Conservation (phyloP, 2,329 filamentous ascomycete species). For the Curvularia sp. region DNA sequence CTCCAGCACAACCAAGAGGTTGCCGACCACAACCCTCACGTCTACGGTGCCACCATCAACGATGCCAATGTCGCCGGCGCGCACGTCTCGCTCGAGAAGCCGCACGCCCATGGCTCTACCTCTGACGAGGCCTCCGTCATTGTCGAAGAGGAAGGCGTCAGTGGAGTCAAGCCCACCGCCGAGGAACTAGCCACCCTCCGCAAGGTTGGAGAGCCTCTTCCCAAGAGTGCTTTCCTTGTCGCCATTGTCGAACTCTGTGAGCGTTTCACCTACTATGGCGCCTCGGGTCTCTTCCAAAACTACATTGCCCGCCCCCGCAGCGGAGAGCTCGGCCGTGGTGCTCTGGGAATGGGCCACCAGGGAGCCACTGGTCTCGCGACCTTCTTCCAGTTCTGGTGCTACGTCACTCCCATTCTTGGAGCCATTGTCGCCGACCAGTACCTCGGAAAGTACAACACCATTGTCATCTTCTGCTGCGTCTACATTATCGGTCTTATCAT, state of each 20-base stretch:
- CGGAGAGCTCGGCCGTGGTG: constrained; percentile 50
- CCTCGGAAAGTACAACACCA: constrained; percentile 74
- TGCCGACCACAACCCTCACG: constrained; percentile 39
- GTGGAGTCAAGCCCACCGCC: constrained; percentile 51
- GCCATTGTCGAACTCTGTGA: constrained; percentile 60
- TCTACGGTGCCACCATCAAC: constrained; percentile 37
- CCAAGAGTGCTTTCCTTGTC: constrained; percentile 56
- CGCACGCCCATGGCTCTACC: constrained; percentile 9
- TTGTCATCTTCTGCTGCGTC: constrained; percentile 69
- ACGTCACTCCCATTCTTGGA: constrained; percentile 37
- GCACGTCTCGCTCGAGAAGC: constrained; percentile 31
- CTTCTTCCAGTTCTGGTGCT: constrained; percentile 56
- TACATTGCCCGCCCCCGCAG: constrained; percentile 54
- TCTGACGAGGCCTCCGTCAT: constrained; percentile 26
- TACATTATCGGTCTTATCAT: constrained; percentile 72
- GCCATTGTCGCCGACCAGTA: constrained; percentile 70
- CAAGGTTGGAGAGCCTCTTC: constrained; percentile 56
- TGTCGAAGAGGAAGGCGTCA: constrained; percentile 38
- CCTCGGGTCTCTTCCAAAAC: constrained; percentile 59
- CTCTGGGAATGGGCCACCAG: constrained; percentile 54
- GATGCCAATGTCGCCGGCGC: constrained; percentile 28
- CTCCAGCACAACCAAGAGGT: constrained; percentile 38
- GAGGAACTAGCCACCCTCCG: constrained; percentile 54
- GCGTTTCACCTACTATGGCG: constrained; percentile 58
- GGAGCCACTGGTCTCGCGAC: constrained; percentile 55